These are phyloP conservation scores for Simplicillium sp. DNA, from an alignment of 2,329 filamentous ascomycete species.

Conservation along the genomic window DNA sequence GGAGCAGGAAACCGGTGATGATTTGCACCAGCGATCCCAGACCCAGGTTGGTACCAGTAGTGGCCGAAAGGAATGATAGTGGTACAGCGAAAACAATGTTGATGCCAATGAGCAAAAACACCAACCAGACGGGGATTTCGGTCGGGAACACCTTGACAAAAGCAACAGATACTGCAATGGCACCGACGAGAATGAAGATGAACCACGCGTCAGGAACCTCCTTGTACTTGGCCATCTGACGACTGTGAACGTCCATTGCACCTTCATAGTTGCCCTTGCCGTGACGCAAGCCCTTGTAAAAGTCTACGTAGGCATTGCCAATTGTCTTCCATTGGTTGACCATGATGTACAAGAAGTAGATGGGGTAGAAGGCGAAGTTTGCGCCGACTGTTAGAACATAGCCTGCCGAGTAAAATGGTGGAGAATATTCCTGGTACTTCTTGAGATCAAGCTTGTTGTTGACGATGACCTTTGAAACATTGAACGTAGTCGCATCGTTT, in stretches of 20 bases:
- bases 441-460: slow-evolving; percentile 26
- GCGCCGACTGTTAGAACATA: slow-evolving; percentile 29
- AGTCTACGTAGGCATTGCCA: slow-evolving; percentile 25
- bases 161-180: slow-evolving; percentile 18
- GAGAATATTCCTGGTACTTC: slow-evolving; percentile 31
- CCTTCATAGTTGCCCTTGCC: slow-evolving; percentile 30
- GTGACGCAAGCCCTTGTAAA: slow-evolving; percentile 26
- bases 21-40: slow-evolving; percentile 32
- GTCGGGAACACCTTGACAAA: slow-evolving; percentile 14
- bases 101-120: slow-evolving; percentile 17
- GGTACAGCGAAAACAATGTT: slow-evolving; percentile 31
- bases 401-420: slow-evolving; percentile 32
- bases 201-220: slow-evolving; percentile 40
- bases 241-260: slow-evolving; percentile 29
- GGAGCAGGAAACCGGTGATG: slow-evolving; percentile 18
- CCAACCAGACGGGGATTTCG: slow-evolving; percentile 14
- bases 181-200: slow-evolving; percentile 23
- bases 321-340: slow-evolving; percentile 29
- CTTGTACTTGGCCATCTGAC: slow-evolving; percentile 28
- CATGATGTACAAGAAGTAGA: slow-evolving; percentile 33
- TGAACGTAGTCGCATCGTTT: slow-evolving; percentile 29
- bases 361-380: slow-evolving; percentile 33
- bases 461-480: slow-evolving; percentile 22
- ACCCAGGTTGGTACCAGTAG: slow-evolving; percentile 32
- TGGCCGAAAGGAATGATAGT: slow-evolving; percentile 31